Evolutionary conservation across 1,284 basidiomycete genomes (phyloP).

Genomic region (Cryptococcus sp.): DNA sequence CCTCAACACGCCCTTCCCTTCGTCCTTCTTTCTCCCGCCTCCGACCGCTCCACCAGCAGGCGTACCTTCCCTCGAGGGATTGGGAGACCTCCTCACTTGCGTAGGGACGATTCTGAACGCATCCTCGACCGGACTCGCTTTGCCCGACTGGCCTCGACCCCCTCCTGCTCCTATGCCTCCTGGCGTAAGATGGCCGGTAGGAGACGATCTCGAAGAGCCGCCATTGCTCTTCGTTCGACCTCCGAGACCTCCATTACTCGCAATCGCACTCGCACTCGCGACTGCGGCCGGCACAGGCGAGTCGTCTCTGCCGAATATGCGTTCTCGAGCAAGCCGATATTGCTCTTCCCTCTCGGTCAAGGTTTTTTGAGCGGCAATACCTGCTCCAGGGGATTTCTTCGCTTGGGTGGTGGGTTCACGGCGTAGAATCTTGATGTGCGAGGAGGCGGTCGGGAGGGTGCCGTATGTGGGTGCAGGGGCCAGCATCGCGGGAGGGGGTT

Average conservation of each 20-base stretch:
- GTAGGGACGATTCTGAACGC: background rate
- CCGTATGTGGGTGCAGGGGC: background rate
- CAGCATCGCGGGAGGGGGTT: background rate
- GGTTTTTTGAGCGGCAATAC: slow-evolving; percentile 13
- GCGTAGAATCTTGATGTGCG: slow-evolving; percentile 2
- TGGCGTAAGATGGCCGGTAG: background rate
- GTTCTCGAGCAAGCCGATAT: slow-evolving; percentile 27
- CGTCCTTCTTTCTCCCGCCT: background rate
- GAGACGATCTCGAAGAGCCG: too few species aligned
- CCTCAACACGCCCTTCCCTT: slow-evolving; percentile 5
- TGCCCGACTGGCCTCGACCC: background rate
- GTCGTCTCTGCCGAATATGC: slow-evolving; percentile 28
- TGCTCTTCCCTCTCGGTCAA: slow-evolving; percentile 27
- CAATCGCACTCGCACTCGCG: background rate
- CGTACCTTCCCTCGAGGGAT: background rate
- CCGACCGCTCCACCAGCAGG: background rate
- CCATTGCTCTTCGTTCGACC: background rate
- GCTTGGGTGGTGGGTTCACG: background rate
- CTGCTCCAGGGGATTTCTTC: slow-evolving; percentile 4
- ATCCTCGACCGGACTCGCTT: background rate
- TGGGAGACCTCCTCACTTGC: background rate
- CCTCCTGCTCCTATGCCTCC: background rate
- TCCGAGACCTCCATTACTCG: background rate
- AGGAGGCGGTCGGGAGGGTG: background rate
- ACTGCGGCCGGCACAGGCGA: too few species aligned